A percentile compares a stretch with the other conserved stretches of the same genome.
phyloP scores from a whole-genome alignment of 148 eudicot genomes.

The Nyssa sinensis region DNA sequence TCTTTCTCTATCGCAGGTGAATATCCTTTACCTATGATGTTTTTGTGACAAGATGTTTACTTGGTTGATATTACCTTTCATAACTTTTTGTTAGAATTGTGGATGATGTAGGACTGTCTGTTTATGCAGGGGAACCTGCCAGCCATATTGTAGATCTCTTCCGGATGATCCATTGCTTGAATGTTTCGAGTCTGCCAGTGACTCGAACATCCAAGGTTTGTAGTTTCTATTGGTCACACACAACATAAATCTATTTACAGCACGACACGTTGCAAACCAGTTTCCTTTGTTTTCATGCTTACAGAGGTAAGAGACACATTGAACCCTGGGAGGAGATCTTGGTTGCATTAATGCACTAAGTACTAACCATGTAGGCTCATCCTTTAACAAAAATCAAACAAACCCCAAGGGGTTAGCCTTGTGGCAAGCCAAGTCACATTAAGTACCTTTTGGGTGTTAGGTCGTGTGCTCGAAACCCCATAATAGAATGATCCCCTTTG shows the following conservation, averaged over 20 bases:
- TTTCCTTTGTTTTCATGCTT: background rate
- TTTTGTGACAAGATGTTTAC: background rate
- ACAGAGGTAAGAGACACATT: background rate
- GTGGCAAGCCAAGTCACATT: too few relatives aligned
- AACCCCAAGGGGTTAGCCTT: too few relatives aligned
- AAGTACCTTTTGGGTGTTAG: too few relatives aligned
- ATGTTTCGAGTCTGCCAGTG: slow-evolving; percentile 59
- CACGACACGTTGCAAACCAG: too few relatives aligned
- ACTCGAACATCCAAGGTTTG: slow-evolving; percentile 59
- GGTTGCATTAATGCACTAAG: too few relatives aligned
- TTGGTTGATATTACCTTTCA: background rate
- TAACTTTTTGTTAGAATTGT: slow-evolving; percentile 13
- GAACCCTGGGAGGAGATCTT: background rate
- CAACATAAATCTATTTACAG: background rate
- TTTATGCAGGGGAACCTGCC: slow-evolving; percentile 78
- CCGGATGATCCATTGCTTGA: slow-evolving; percentile 93
- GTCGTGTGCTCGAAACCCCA: background rate
- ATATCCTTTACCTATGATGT: slow-evolving; percentile 3
- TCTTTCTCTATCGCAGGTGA: slow-evolving; percentile 82
- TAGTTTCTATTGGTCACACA: slow-evolving; percentile 4
- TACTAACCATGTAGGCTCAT: background rate
- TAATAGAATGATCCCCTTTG: too few relatives aligned
- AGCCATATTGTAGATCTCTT: slow-evolving; percentile 91
- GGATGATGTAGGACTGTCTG: slow-evolving; percentile 14
- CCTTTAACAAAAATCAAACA: background rate